Evolutionary conservation across 306 rosid genomes (phyloP), one percentile per base, ranked within the genome.

Genomic region (Astragalus glycyphyllos): DNA sequence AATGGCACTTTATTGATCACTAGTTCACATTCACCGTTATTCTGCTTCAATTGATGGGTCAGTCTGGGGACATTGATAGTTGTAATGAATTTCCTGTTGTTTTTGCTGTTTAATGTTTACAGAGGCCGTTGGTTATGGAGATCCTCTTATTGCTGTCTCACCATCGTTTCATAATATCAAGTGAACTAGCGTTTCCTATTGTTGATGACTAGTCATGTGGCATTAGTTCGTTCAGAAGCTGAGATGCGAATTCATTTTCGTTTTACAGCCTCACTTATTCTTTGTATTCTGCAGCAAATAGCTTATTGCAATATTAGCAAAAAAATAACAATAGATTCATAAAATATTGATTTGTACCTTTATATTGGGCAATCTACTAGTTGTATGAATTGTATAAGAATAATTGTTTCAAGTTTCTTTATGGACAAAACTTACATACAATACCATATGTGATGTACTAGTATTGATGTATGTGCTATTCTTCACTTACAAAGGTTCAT

Each of bases 71-170:
- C 50, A 31, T 16, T 5, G 65, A 17, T 48, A 6, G 20, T 38
- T 42, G 41, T 54, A 20, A 72, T 42, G 34, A 61, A 56, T 32
- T 58, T 40, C 74, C 58, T 16, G 48, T 35, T 65, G 29, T 26
- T 55, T 64, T 53, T 16, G 48, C 41, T 65, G 29, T 26, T 55
- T 64, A 63, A 73, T 80, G 44, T 86, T 80, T 53, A 53, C 98
- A 90, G 98, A 92, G 42, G 90, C 92, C 13, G 96, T 92, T 82
- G 96, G 92, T 48, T 92, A 80, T 16, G 96, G 96, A 66, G 96
- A 92, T 41, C 92, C 98, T 20, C 96, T 92, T 40, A 69, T 90
- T 11, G 98, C 96, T 40, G 79, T 90, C 79, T 77, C 86, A 80
- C 96, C 96, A 11, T 72, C 91, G 12, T 92, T 92, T 73, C 84